Base-by-base conservation (phyloP, 257 asterid species). In the Pogostemon cablin region DNA sequence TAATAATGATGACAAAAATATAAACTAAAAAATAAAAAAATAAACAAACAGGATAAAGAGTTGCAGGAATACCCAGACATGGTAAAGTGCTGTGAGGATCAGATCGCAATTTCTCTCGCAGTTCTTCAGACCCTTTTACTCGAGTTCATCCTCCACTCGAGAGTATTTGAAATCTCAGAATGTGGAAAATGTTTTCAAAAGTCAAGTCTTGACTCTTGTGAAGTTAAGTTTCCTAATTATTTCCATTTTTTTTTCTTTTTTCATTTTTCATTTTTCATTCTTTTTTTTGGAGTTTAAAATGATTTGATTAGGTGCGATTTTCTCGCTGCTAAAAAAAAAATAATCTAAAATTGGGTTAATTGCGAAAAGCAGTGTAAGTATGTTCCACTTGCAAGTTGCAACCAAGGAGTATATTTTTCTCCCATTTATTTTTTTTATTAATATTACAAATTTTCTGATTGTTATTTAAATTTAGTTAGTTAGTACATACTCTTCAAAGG, bases 11-110 rank as follows among this genome's bases (percentile, higher is more conserved):
- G 59, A 8, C 59, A 47, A 52, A 38, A 9, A 1, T 38, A 20
- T 20, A 55, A 7, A 20, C 15, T 48, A 49, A 76, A 62, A 47
- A 15, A 39, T 48, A 10, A 37, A 44, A 50, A 44, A 68, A 35
- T 42, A 57, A 59, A 41, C 41, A 39, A 6, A 4, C 52, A 41
- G n/a, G 32, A 25, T 25, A 47, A 48, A 64, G 55, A 57, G 55
- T 68, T 48, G 34, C 57, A 44, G 74, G 32, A 37, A 60, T 79
- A 88, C 93, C 91, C 72, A 78, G 96, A 75, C 96, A 89, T 89
- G 76, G 75, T 48, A 70, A 80, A 80, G 10, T 15, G 77, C 43
- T 62, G 65, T 2, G 75, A 53, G 80, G 63, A 78, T 65, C 77
- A 56, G 32, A 10, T 3, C 48, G 2, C 35, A 34, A 7, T 12